Conservation (phyloP, 2,329 filamentous ascomycete genomes). For the Cladosporium phlei region DNA sequence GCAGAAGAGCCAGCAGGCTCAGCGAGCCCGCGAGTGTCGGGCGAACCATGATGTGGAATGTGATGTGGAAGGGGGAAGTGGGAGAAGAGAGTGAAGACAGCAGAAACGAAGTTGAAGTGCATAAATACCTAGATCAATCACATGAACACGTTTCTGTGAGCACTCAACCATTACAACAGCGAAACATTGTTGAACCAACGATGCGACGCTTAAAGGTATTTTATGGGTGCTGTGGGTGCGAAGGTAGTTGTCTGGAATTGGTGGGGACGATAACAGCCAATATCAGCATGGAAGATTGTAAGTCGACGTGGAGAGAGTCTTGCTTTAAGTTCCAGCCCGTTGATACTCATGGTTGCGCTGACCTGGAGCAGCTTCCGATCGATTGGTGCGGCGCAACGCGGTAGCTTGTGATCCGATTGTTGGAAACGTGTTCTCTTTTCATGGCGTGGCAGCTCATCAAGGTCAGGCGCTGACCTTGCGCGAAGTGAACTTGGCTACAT, state of each 20-base stretch:
- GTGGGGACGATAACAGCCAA: neutral
- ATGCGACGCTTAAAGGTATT: no score
- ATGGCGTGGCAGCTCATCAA: no score
- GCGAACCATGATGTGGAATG: constrained; percentile 4
- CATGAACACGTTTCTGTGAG: neutral
- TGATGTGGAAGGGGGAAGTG: neutral
- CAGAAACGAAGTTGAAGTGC: neutral
- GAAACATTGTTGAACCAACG: no score
- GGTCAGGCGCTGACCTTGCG: no score
- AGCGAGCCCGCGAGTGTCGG: constrained; percentile 3
- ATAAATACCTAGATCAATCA: neutral
- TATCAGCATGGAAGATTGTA: neutral
- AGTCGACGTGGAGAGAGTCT: no score
- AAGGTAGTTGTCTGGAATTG: neutral
- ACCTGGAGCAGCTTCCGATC: no score
- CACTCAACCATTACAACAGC: neutral
- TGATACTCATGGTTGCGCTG: no score
- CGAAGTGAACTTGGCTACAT: no score
- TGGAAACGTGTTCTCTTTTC: no score
- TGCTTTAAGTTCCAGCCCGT: no score
- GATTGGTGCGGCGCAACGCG: no score
- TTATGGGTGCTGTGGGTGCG: neutral
- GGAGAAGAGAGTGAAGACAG: neutral
- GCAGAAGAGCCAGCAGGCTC: constrained; percentile 11
- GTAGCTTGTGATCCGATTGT: no score